Evolutionary conservation across 257 asterid species (phyloP).

Genomic region (Perilla frutescens): DNA sequence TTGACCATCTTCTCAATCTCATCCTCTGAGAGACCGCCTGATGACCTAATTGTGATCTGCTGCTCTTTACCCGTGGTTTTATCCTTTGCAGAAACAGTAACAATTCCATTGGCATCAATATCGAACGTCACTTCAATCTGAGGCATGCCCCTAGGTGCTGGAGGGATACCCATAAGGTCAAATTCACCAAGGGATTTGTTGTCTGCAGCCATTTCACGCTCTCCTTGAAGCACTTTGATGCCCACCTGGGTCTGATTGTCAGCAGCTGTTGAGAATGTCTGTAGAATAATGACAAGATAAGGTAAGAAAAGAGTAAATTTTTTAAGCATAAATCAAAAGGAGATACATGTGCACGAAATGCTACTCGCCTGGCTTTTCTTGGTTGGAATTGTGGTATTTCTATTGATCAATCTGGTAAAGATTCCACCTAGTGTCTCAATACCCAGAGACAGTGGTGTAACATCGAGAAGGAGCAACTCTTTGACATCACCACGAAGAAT

Average conservation of each 20-base stretch:
- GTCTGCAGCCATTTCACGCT: constrained; percentile 67
- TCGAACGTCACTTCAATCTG: constrained; percentile 74
- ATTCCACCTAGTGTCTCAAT: constrained; percentile 79
- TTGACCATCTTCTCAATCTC: constrained; percentile 75
- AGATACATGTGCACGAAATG: background rate
- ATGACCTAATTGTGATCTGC: constrained; percentile 66
- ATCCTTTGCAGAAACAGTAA: constrained; percentile 71
- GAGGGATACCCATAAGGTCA: constrained; percentile 72
- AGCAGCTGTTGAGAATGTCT: constrained; percentile 77
- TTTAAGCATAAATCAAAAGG: background rate
- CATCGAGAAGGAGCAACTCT: constrained; percentile 77
- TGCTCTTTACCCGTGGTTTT: constrained; percentile 72
- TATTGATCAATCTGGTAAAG: constrained; percentile 69
- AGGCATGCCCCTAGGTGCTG: constrained; percentile 75
- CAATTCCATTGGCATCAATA: constrained; percentile 74
- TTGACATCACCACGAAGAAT: constrained; percentile 76
- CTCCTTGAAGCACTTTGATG: constrained; percentile 74
- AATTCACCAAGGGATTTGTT: constrained; percentile 71
- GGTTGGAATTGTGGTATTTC: constrained; percentile 79
- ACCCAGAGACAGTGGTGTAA: constrained; percentile 79
- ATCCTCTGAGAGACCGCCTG: constrained; percentile 68
- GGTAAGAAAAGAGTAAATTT: background rate
- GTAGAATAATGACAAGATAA: background rate
- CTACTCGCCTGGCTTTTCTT: constrained; percentile 71
- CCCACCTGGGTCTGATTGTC: constrained; percentile 81